Base-by-base conservation (phyloP, 805 yeast genomes). In the Wickerhamomyces kurtzmanii region DNA sequence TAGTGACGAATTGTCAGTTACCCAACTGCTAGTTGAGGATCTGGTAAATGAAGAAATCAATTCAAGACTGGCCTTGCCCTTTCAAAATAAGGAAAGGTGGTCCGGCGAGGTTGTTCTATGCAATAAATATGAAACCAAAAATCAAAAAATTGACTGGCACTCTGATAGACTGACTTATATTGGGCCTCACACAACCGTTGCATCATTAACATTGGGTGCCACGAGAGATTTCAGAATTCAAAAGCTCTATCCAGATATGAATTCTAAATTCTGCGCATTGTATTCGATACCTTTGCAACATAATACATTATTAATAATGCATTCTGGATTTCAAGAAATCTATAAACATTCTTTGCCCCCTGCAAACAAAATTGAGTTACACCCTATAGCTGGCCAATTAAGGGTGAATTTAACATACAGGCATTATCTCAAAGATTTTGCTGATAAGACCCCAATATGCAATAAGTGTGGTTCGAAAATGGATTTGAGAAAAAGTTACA, bases 251-350 rank as follows among this genome's bases (percentile, higher is more conserved):
- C 42, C 45, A 41, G 55, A 53, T 4, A 44, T 48, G 5, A 38
- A 33, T 3, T 33, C 34, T 3, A n/a, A n/a, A n/a, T n/a, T n/a
- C n/a, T n/a, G n/a, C n/a, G 49, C 39, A 9, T 33, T 35, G 19
- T 59, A 63, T 45, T 53, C 79, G 17, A 58, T 77, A 1, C 77
- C 74, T n/a, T 43, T 77, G 3, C 79, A 83, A 0, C 86, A 82
- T 46, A 82, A 82, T 42, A 64, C 82, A 7, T 47, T 82, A 21
- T 41, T 81, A 3, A 51, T 82, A 3, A 81, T 82, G 93, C 74
- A 76, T 33, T 79, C 84, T 1, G 85, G 84, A 1, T 75, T 82
- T 35, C 94, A 82, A 45, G 94, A 82, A 37, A 71, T 68, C 28
- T 82, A 54, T 45, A 79, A 74, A 41, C 94, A 83, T 42, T 57